Percentiles rank a stretch among this genome's conserved stretches.
Evolutionary conservation across 225 moss, liverwort and hornwort species (phyloP).

Genomic region (Lunularia cruciata): DNA sequence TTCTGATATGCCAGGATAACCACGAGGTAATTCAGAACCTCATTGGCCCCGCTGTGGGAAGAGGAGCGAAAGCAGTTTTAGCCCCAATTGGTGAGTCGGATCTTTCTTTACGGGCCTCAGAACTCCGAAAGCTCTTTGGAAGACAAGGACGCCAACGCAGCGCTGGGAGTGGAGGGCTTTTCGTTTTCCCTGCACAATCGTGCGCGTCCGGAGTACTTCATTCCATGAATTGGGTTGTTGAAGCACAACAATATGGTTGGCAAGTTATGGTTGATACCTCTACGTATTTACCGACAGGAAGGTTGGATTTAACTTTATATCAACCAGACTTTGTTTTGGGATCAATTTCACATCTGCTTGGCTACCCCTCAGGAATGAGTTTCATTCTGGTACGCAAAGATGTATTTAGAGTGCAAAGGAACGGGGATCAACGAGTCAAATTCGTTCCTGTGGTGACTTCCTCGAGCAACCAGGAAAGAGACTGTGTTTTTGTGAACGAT

Average conservation of each 20-base stretch:
- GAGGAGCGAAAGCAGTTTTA: conserved; percentile 57
- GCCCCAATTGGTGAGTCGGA: conserved; percentile 59
- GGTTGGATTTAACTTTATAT: conserved; percentile 52
- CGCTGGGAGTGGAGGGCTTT: conserved; percentile 42
- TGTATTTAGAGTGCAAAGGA: conserved; percentile 49
- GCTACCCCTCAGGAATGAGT: conserved; percentile 77
- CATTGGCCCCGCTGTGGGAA: conserved; percentile 49
- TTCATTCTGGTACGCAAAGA: conserved; percentile 66
- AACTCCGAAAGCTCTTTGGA: conserved; percentile 57
- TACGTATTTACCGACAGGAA: conserved; percentile 59
- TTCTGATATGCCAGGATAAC: conserved; percentile 79
- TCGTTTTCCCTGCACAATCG: conserved; percentile 47
- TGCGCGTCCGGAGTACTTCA: conserved; percentile 45
- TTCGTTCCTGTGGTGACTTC: conserved; percentile 45
- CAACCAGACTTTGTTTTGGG: conserved; percentile 76
- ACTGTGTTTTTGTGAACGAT: conserved; percentile 66
- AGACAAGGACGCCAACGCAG: conserved; percentile 37
- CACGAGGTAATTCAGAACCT: conserved; percentile 63
- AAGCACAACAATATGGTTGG: conserved; percentile 54
- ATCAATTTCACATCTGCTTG: conserved; percentile 69
- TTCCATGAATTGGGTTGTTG: conserved; percentile 47
- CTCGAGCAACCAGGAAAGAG: conserved; percentile 43
- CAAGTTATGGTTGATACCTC: conserved; percentile 43
- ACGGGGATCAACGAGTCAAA: conserved; percentile 32
- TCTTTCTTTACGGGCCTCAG: conserved; percentile 52